Evolutionary conservation across 208 protist species (phyloP).

Genomic region (Balamuthia mandrillaris): DNA sequence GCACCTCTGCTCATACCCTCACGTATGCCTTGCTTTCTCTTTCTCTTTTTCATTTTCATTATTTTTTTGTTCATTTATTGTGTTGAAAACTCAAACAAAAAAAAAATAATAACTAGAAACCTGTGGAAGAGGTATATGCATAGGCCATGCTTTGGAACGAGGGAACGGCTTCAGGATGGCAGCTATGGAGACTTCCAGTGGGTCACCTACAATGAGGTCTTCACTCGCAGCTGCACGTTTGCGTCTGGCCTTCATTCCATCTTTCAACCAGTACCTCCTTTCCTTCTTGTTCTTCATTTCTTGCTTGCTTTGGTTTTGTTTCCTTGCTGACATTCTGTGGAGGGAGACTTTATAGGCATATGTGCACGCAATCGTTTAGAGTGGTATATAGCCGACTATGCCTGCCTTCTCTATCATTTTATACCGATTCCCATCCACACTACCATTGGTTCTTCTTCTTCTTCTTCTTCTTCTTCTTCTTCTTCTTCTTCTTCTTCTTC

Average conservation of each 20-base stretch:
- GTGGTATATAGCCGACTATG: constrained; percentile 18
- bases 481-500: neutral
- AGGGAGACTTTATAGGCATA: neutral
- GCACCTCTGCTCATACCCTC: too few relatives aligned
- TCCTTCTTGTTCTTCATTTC: neutral
- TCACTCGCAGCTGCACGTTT: neutral
- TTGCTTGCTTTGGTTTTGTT: neutral
- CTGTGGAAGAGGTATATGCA: too few relatives aligned
- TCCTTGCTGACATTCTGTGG: neutral
- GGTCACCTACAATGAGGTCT: neutral
- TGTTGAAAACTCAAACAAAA: too few relatives aligned
- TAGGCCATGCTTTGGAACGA: too few relatives aligned
- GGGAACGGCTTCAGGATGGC: neutral
- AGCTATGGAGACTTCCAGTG: neutral
- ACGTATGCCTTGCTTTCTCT: too few relatives aligned
- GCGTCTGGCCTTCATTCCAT: neutral
- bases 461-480: neutral
- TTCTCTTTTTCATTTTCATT: too few relatives aligned
- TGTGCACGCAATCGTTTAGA: neutral
- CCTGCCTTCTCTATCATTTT: constrained; percentile 8
- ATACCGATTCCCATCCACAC: constrained; percentile 12
- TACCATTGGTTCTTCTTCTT: neutral
- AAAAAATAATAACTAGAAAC: too few relatives aligned
- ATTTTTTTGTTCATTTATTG: too few relatives aligned
- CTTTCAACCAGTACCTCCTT: neutral